Evolutionary conservation across 805 yeast genomes (phyloP).

Genomic region (Zygosaccharomyces pseudorouxii): DNA sequence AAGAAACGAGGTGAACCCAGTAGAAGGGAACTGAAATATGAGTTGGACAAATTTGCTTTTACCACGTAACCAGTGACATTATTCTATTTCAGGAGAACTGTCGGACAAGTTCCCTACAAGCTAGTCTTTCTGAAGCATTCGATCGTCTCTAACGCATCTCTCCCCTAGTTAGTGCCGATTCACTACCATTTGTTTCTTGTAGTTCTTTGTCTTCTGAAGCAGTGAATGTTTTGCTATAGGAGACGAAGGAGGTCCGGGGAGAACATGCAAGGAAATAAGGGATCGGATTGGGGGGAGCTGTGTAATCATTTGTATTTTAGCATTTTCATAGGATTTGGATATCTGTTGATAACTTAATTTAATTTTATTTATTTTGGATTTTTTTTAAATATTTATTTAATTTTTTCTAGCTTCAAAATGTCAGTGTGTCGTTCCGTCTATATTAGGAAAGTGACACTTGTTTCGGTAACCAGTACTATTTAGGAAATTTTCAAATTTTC

Average conservation of each 20-base stretch:
- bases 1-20: background rate
- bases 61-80: background rate
- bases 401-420: background rate
- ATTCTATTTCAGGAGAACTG: background rate
- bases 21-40: background rate
- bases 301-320: no score
- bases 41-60: background rate
- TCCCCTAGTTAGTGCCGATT: no score
- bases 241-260: no score
- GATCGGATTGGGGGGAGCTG: no score
- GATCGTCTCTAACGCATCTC: no score
- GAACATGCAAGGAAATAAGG: no score
- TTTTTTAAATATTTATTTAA: background rate
- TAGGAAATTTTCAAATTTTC: constrained; percentile 1
- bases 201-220: no score
- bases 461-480: background rate
- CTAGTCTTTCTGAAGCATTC: no score
- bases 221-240: no score
- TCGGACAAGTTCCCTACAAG: background rate
- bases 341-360: background rate
- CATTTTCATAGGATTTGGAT: background rate
- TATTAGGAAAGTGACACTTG: background rate
- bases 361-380: background rate
- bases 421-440: background rate
- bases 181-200: no score